Evolutionary conservation across 1,284 basidiomycete species (phyloP).

Genomic region (Coniferiporia sulphurascens): DNA sequence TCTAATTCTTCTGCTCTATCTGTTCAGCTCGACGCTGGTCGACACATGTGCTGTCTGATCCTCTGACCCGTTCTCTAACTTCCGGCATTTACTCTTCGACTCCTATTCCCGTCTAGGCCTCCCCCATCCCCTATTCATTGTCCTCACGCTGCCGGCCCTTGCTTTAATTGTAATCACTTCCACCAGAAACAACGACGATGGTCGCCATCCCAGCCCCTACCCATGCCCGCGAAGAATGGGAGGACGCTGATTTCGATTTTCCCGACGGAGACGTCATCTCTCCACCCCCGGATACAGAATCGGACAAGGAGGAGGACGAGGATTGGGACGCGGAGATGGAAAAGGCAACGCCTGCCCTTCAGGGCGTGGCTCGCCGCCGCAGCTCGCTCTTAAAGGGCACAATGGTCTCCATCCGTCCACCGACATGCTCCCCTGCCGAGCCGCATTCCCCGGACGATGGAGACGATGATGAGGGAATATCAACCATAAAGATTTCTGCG

Average conservation of each 20-base stretch:
- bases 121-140: background rate
- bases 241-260: slow-evolving; percentile 78
- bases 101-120: background rate
- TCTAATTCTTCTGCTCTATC: background rate
- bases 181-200: slow-evolving; percentile 36
- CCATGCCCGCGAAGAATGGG: slow-evolving; percentile 68
- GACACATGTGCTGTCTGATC: background rate
- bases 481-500: slow-evolving; percentile 68
- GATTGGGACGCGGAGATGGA: slow-evolving; percentile 78
- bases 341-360: slow-evolving; percentile 38
- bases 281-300: slow-evolving; percentile 42
- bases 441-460: slow-evolving; percentile 39
- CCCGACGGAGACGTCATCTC: slow-evolving; percentile 66
- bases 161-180: background rate
- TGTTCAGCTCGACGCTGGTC: background rate
- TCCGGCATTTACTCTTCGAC: background rate
- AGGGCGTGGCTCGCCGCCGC: slow-evolving; percentile 31
- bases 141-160: background rate
- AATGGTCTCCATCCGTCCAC: slow-evolving; percentile 65
- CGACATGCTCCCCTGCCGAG: slow-evolving; percentile 35
- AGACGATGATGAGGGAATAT: slow-evolving; percentile 72
- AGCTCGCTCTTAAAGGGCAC: slow-evolving; percentile 39
- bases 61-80: background rate
- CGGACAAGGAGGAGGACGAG: slow-evolving; percentile 56
- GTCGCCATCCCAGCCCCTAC: slow-evolving; percentile 55